A percentile compares a stretch with the other conserved stretches of the same genome.
These are phyloP conservation scores for Globisporangium mamillatum DNA, from an alignment of 352 stramenopile genomes.

Conservation along the genomic window DNA sequence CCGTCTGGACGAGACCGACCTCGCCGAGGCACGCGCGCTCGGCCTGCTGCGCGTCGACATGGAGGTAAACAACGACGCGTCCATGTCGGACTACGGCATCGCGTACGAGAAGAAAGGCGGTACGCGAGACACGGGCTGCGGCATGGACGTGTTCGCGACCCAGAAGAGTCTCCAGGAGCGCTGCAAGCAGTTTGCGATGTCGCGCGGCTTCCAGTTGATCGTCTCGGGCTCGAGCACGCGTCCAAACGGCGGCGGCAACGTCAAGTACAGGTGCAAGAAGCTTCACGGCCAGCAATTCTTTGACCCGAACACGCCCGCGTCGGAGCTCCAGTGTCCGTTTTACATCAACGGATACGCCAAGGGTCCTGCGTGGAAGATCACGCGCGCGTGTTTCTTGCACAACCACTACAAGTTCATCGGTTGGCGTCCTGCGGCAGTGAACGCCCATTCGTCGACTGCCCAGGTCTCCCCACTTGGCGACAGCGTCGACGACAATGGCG, in stretches of 20 bases:
- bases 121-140: conserved; percentile 45
- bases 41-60: conserved; percentile 48
- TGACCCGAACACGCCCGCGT: conserved; percentile 45
- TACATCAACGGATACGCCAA: conserved; percentile 82
- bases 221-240: conserved; percentile 67
- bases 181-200: conserved; percentile 78
- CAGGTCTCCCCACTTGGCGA: background rate
- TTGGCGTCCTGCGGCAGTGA: conserved; percentile 29
- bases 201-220: conserved; percentile 70
- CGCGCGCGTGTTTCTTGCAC: conserved; percentile 66
- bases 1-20: conserved; percentile 58
- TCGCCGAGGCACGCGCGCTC: conserved; percentile 41
- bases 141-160: conserved; percentile 50
- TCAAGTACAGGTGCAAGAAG: conserved; percentile 85
- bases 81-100: conserved; percentile 56
- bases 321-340: conserved; percentile 65
- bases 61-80: conserved; percentile 40
- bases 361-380: conserved; percentile 69
- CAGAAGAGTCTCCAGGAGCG: conserved; percentile 69
- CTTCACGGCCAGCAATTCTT: conserved; percentile 78
- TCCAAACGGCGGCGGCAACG: conserved; percentile 66
- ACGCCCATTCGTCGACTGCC: background rate
- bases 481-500: background rate
- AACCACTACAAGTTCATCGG: conserved; percentile 88
- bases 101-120: conserved; percentile 77